Conservation (phyloP, 2,329 filamentous ascomycete species). For the Cordyceps sp. region DNA sequence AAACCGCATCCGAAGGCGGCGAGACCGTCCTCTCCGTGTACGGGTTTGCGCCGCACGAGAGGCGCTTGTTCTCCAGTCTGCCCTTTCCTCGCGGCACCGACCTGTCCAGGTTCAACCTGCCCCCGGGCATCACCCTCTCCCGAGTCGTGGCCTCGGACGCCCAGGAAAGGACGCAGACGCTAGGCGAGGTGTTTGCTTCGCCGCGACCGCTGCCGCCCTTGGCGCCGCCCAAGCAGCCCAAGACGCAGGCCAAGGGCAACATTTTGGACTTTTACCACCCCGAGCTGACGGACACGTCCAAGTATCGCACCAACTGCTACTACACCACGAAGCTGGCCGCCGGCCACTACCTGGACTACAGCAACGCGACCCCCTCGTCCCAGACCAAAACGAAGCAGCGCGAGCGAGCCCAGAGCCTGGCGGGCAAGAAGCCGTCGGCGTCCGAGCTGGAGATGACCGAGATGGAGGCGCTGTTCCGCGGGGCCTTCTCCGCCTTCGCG, state of each 20-base stretch:
- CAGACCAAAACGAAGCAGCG: conserved; percentile 47
- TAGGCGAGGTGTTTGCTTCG: conserved; percentile 60
- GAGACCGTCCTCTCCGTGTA: conserved; percentile 56
- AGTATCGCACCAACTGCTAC: conserved; percentile 41
- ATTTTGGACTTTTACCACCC: conserved; percentile 35
- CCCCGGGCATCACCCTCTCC: conserved; percentile 49
- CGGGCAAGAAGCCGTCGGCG: conserved; percentile 37
- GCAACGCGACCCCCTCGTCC: conserved; percentile 41
- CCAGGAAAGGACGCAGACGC: conserved; percentile 39
- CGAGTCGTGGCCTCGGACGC: conserved; percentile 16
- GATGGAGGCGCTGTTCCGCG: conserved; percentile 58
- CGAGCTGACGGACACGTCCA: conserved; percentile 37
- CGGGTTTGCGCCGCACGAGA: conserved; percentile 56
- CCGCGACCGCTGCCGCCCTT: conserved; percentile 47
- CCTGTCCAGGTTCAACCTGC: conserved; percentile 35
- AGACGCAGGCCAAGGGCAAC: conserved; percentile 48
- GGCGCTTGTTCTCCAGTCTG: conserved; percentile 76
- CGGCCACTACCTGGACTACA: conserved; percentile 55
- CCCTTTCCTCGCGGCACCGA: conserved; percentile 20
- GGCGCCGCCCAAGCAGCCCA: conserved; percentile 55
- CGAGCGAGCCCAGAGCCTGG: conserved; percentile 54
- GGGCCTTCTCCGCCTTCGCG: conserved; percentile 67
- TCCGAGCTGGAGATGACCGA: conserved; percentile 44
- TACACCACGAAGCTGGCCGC: conserved; percentile 48
- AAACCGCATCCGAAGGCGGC: conserved; percentile 22